Percentiles rank a stretch among this genome's conserved stretches.
These are phyloP conservation scores for Xylaria venustula DNA, from an alignment of 495 filamentous ascomycete species.

Conservation along the genomic window DNA sequence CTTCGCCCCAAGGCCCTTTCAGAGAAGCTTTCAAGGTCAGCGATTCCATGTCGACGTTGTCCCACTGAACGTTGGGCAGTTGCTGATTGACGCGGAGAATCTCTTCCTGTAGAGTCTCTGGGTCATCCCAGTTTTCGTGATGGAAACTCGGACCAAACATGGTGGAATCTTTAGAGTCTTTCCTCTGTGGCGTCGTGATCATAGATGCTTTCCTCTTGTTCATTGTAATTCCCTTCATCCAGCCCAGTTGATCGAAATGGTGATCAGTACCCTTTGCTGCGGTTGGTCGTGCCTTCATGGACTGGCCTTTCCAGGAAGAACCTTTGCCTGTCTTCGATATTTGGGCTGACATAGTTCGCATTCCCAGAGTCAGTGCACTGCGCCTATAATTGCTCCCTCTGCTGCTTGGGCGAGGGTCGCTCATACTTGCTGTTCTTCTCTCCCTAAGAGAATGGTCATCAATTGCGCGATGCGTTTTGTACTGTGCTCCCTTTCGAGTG, in stretches of 20 bases:
- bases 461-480: constrained; percentile 73
- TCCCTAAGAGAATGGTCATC: constrained; percentile 50
- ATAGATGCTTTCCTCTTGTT: constrained; percentile 50
- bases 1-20: constrained; percentile 80
- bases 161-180: constrained; percentile 41
- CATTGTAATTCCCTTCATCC: constrained; percentile 94
- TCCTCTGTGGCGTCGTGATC: constrained; percentile 31
- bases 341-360: constrained; percentile 38
- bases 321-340: constrained; percentile 34
- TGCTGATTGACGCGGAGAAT: constrained; percentile 79
- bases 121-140: constrained; percentile 65
- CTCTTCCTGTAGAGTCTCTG: constrained; percentile 82
- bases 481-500: constrained; percentile 79
- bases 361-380: constrained; percentile 45
- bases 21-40: constrained; percentile 73
- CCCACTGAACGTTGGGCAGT: constrained; percentile 81
- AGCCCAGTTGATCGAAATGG: constrained; percentile 64
- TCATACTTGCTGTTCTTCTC: constrained; percentile 49
- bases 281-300: constrained; percentile 63
- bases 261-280: constrained; percentile 60
- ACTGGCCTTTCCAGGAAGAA: constrained; percentile 48
- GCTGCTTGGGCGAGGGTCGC: constrained; percentile 45
- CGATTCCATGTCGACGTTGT: constrained; percentile 77
- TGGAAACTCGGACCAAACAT: constrained; percentile 43
- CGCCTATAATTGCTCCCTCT: constrained; percentile 34